Percentiles rank a stretch among this genome's conserved stretches.
Evolutionary conservation across 140 eudicot genomes (phyloP).

Genomic region (Cichorium intybus): DNA sequence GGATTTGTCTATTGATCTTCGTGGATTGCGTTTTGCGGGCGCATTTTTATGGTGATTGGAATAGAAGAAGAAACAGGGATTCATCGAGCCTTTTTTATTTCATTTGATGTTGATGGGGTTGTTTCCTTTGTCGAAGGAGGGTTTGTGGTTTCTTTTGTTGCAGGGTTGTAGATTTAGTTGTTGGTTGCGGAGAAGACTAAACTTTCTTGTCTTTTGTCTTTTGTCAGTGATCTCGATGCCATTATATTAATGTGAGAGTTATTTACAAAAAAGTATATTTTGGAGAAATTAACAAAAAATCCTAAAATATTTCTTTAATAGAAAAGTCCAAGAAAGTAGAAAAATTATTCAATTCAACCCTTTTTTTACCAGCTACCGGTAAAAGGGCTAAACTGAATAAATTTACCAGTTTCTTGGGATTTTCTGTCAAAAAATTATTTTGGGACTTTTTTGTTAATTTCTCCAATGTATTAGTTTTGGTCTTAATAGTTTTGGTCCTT

Average conservation of each 20-base stretch:
- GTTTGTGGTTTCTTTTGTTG: slow-evolving; percentile 23
- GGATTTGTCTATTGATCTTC: slow-evolving; percentile 20
- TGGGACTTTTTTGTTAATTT: too few relatives aligned
- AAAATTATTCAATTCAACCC: too few relatives aligned
- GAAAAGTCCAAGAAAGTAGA: too few relatives aligned
- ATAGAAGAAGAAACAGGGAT: slow-evolving; percentile 10
- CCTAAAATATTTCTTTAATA: too few relatives aligned
- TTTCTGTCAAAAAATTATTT: too few relatives aligned
- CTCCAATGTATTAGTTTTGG: too few relatives aligned
- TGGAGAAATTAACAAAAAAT: too few relatives aligned
- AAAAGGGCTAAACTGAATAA: too few relatives aligned
- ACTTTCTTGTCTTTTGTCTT: slow-evolving; percentile 30
- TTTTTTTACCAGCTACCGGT: too few relatives aligned
- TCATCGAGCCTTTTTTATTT: slow-evolving; percentile 20
- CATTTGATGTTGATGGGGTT: slow-evolving; percentile 14
- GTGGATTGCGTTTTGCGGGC: not conserved
- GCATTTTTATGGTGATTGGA: slow-evolving; percentile 6
- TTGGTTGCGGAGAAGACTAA: slow-evolving; percentile 9
- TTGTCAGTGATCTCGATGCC: slow-evolving; percentile 20
- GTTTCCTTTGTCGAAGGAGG: slow-evolving; percentile 13
- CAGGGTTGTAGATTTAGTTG: slow-evolving; percentile 10
- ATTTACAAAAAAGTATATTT: too few relatives aligned
- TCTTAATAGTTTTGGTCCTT: too few relatives aligned
- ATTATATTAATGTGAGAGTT: slow-evolving; percentile 4
- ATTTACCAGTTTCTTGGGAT: too few relatives aligned